These are phyloP conservation scores for Rhodotorula sp. DNA, from an alignment of 1,284 basidiomycete species.

Conservation along the genomic window DNA sequence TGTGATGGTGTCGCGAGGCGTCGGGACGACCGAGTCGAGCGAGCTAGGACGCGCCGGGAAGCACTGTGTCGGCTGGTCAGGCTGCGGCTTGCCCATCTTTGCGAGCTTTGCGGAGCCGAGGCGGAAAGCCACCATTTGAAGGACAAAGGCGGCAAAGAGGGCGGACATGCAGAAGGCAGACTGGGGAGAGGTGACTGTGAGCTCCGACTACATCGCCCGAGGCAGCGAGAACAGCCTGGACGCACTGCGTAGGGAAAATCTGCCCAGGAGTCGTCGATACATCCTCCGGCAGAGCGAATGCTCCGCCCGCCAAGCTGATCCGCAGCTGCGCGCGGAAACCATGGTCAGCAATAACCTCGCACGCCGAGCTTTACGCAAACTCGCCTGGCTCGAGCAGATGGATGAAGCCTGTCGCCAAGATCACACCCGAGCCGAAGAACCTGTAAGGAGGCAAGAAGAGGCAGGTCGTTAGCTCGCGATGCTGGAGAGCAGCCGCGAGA, in stretches of 20 bases:
- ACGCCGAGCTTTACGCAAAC: no score
- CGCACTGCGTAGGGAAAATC: slow-evolving; percentile 36
- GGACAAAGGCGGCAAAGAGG: slow-evolving; percentile 78
- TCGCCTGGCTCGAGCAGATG: slow-evolving; percentile 45
- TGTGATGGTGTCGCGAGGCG: not conserved
- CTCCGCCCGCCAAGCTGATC: slow-evolving; percentile 58
- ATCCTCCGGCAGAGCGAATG: slow-evolving; percentile 55
- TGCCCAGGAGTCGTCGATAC: slow-evolving; percentile 64
- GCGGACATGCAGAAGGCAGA: slow-evolving; percentile 73
- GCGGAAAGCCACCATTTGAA: slow-evolving; percentile 69
- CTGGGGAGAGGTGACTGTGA: slow-evolving; percentile 55
- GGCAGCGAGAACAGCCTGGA: slow-evolving; percentile 6
- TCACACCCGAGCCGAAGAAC: no score
- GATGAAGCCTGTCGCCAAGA: slow-evolving; percentile 58
- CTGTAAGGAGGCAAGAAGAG: not conserved
- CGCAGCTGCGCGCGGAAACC: not conserved
- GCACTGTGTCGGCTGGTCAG: not conserved
- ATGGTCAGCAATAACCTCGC: no score
- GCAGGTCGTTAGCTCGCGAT: not conserved
- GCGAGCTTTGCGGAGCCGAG: slow-evolving; percentile 42
- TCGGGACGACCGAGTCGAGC: slow-evolving; percentile 1
- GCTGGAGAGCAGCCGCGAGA: not conserved
- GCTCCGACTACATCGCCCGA: not conserved
- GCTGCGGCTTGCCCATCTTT: slow-evolving; percentile 31
- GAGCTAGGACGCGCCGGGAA: slow-evolving; percentile 26